Percentiles rank a stretch among this genome's conserved stretches.
These are phyloP conservation scores for Rehmannia glutinosa DNA, from an alignment of 257 asterid species.

Conservation along the genomic window DNA sequence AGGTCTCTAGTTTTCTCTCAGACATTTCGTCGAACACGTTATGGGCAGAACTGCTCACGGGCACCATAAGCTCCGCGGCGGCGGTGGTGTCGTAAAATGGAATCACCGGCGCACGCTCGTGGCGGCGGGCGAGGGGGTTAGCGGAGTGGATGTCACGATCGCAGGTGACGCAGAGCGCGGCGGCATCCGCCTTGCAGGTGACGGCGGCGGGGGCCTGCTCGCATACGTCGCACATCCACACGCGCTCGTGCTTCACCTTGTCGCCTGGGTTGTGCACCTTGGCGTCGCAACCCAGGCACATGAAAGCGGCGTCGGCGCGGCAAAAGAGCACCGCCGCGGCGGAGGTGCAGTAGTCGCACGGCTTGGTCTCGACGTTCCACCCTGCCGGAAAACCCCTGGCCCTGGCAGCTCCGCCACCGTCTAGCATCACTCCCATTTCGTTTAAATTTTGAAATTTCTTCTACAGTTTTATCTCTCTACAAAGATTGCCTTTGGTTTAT, in stretches of 20 bases:
- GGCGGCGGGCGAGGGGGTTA: constrained; percentile 66
- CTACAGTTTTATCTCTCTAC: too few relatives aligned
- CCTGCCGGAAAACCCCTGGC: constrained; percentile 26
- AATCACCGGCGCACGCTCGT: constrained; percentile 52
- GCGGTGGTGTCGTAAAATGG: constrained; percentile 64
- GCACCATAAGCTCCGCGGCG: constrained; percentile 26
- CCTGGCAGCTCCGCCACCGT: constrained; percentile 13
- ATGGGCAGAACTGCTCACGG: too few relatives aligned
- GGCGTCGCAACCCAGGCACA: constrained; percentile 63
- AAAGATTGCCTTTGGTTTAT: neutral
- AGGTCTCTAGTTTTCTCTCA: constrained; percentile 3
- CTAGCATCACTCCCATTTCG: constrained; percentile 13
- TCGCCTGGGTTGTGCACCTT: constrained; percentile 28
- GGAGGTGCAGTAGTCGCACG: constrained; percentile 57
- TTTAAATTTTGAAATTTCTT: too few relatives aligned
- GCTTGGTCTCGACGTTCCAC: constrained; percentile 48
- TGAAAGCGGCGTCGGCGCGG: constrained; percentile 43
- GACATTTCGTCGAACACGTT: neutral
- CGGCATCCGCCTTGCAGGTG: constrained; percentile 80
- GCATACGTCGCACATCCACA: constrained; percentile 76
- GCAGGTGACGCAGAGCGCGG: constrained; percentile 56
- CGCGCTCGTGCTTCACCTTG: constrained; percentile 42
- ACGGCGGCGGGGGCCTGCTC: constrained; percentile 70
- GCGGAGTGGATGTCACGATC: constrained; percentile 77
- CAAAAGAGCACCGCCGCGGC: constrained; percentile 67